These are phyloP conservation scores for Ajuga chamaepitys DNA, from an alignment of 257 asterid species.

Conservation along the genomic window DNA sequence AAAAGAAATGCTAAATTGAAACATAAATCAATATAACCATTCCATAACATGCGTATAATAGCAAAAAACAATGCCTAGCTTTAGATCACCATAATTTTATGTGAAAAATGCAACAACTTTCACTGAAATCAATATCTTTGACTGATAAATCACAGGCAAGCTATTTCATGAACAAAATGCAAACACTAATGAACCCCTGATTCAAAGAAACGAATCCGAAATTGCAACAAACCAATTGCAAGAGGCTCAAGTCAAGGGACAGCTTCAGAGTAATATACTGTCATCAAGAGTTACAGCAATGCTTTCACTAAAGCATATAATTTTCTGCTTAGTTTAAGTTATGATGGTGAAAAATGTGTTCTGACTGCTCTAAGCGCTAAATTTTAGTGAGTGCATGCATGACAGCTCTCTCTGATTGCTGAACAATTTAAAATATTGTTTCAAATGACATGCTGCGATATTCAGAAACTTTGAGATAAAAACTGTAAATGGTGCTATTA, in stretches of 20 bases:
- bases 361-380: too few species aligned
- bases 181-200: too few species aligned
- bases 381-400: not conserved
- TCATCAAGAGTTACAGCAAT: not conserved
- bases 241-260: too few species aligned
- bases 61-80: not conserved
- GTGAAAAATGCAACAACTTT: not conserved
- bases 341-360: not conserved
- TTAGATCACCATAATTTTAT: not conserved
- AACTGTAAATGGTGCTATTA: too few species aligned
- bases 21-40: not conserved
- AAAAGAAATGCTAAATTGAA: not conserved
- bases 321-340: not conserved
- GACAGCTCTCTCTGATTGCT: not conserved
- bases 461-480: too few species aligned
- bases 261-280: too few species aligned
- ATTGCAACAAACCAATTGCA: too few species aligned
- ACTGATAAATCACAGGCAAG: too few species aligned
- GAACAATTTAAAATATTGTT: not conserved
- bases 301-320: not conserved
- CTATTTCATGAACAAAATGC: too few species aligned
- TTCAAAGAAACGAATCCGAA: too few species aligned
- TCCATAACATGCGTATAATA: not conserved
- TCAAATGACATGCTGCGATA: not conserved
- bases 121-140: too few species aligned